Evolutionary conservation across 345 rosid genomes (phyloP).

Genomic region (Psidium friedrichsthalianum): DNA sequence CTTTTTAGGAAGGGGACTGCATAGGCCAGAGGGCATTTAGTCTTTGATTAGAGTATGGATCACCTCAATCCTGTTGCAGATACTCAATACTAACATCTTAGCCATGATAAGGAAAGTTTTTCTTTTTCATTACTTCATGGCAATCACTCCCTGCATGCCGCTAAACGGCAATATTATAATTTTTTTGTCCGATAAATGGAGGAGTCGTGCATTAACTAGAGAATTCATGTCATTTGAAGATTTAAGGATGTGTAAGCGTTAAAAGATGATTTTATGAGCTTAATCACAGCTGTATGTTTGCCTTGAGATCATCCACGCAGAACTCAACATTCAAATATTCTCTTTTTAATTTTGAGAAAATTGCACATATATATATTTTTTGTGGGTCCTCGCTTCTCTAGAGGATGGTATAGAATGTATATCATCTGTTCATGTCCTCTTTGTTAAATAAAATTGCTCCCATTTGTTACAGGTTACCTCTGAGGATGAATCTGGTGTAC

Average conservation of each 20-base stretch:
- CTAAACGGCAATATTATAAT: background rate
- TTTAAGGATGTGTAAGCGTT: background rate
- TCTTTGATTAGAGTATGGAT: background rate
- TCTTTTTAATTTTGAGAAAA: background rate
- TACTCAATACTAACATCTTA: background rate
- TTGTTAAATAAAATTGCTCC: background rate
- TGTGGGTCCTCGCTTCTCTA: background rate
- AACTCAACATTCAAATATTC: background rate
- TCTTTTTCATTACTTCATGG: background rate
- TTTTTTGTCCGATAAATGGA: background rate
- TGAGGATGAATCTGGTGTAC: slow-evolving; percentile 71
- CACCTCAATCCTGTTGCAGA: background rate
- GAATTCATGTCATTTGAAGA: background rate
- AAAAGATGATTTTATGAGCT: background rate
- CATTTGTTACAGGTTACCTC: slow-evolving; percentile 47
- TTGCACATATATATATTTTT: background rate
- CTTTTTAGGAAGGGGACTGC: background rate
- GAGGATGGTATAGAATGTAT: background rate
- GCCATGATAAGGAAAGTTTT: background rate
- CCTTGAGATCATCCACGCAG: background rate
- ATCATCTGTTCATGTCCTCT: background rate
- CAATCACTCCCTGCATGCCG: background rate
- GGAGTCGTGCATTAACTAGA: background rate
- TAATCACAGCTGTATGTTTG: background rate
- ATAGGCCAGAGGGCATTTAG: background rate